These are phyloP conservation scores for Colletotrichum agaves DNA, from an alignment of 2,329 filamentous ascomycete genomes.

Conservation along the genomic window DNA sequence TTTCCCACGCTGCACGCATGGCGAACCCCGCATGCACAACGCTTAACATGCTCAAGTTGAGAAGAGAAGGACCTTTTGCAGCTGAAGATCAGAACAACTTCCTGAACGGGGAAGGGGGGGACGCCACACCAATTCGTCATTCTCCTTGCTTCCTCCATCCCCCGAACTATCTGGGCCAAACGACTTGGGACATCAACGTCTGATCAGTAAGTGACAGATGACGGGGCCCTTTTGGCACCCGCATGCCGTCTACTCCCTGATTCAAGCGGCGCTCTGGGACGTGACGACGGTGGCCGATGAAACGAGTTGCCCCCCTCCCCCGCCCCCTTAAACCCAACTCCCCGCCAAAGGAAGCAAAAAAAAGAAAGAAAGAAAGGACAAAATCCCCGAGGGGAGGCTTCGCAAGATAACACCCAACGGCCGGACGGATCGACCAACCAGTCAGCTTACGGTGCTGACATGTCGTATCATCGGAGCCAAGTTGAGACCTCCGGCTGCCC, in stretches of 20 bases:
- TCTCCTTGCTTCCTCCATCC: not conserved
- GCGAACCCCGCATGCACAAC: not conserved
- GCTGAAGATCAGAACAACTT: not conserved
- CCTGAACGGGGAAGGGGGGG: not conserved
- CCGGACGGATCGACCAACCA: slow-evolving; percentile 31
- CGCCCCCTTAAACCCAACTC: too few species aligned
- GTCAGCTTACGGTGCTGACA: slow-evolving; percentile 25
- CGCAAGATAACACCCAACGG: slow-evolving; percentile 9
- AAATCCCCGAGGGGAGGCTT: not conserved
- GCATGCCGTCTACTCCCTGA: slow-evolving; percentile 14
- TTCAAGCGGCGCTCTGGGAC: not conserved
- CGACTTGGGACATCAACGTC: slow-evolving; percentile 1
- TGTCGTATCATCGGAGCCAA: slow-evolving; percentile 31
- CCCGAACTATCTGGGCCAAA: not conserved
- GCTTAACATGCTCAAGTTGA: not conserved
- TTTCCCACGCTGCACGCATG: not conserved
- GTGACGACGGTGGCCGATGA: slow-evolving; percentile 3
- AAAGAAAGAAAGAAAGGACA: slow-evolving; percentile 17
- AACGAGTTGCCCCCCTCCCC: slow-evolving; percentile 18
- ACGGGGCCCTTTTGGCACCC: slow-evolving; percentile 15
- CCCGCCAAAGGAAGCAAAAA: too few species aligned
- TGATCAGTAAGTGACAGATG: slow-evolving; percentile 4
- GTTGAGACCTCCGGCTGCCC: slow-evolving; percentile 29
- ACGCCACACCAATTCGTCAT: not conserved
- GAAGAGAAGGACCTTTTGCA: not conserved